A percentile compares a stretch with the other conserved stretches of the same genome.
These are phyloP conservation scores for Dalbergia cochinchinensis DNA, from an alignment of 306 rosid species.

Conservation along the genomic window DNA sequence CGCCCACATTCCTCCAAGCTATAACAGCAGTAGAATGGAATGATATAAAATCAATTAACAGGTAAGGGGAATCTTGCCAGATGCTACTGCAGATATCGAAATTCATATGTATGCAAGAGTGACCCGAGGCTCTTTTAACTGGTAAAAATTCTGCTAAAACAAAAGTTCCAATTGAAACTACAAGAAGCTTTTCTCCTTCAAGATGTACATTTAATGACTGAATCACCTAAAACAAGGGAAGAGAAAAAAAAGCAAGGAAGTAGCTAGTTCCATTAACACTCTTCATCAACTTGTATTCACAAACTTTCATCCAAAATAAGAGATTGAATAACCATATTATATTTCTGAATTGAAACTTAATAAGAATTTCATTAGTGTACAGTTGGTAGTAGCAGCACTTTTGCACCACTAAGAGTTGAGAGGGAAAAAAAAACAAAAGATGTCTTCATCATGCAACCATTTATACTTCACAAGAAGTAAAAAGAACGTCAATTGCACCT, in stretches of 20 bases:
- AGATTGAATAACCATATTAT: conserved; percentile 19
- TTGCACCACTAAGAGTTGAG: conserved; percentile 13
- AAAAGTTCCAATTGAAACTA: background rate
- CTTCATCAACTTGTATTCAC: conserved; percentile 28
- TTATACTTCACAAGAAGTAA: conserved; percentile 35
- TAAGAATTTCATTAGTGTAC: conserved; percentile 9
- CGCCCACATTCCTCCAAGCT: conserved; percentile 99
- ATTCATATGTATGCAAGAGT: conserved; percentile 26
- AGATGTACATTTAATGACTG: conserved; percentile 15
- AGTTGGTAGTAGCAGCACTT: conserved; percentile 30
- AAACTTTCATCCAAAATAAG: conserved; percentile 20
- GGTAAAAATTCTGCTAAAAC: conserved; percentile 21
- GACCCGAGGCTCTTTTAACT: conserved; percentile 11
- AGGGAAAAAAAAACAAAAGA: background rate
- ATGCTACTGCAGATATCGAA: conserved; percentile 33
- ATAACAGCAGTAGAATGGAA: conserved; percentile 40
- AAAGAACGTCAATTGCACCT: conserved; percentile 62
- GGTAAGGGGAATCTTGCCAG: conserved; percentile 38
- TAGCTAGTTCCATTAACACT: background rate
- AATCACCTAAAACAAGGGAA: background rate
- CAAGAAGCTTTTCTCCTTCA: conserved; percentile 24
- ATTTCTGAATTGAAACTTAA: conserved; percentile 15
- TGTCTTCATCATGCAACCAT: conserved; percentile 28
- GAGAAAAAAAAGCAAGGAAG: background rate
- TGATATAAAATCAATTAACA: conserved; percentile 32